Base-by-base conservation (phyloP, 352 stramenopile species). In the Plasmopara viticola region DNA sequence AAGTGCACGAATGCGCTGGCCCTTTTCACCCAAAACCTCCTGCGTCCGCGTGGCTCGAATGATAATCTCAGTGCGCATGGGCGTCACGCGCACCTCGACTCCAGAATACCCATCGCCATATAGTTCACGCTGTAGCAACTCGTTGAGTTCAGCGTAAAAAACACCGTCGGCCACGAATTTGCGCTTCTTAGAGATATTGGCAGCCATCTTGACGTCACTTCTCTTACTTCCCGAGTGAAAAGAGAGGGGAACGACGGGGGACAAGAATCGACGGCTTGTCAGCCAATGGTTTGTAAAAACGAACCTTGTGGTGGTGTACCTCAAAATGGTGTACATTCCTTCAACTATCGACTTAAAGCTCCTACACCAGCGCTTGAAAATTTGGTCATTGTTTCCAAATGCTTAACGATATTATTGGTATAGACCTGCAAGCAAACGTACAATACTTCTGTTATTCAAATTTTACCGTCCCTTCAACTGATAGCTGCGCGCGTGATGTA, bases 81-180 rank as follows among this genome's bases (percentile, higher is more conserved):
- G 96, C n/a, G 96, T 99, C 56, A 98, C 95, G 53, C 96, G 95
- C 50, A 99, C 95, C 70, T 99, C 96, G 13, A 99, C 95, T 59
- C 97, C 97, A 46, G 95, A 91, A 84, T 99, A 99, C 59, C 97
- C 97, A 58, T 98, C 95, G 72, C 97, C 95, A 58, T 95, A 97
- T 43, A 99, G 86, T 76, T 99, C 96, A 33, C 95, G 81, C 66
- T 95, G 97, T 52, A 99, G 84, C 49, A 99, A 84, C 81, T 99
- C 97, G 82, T 99, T 99, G 18, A 99, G 83, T 77, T 99, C 97
- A 67, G 96, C 95, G 84, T 99, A 99, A 90, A 99, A 99, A 44
- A 99, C 95, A 85, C 97, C 97, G 74, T 99, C 97, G 44, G 96
- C 96, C 53, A 99, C 89, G 80, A 99, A 99, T 86, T 99, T 99